Base-by-base conservation (phyloP, 2,329 filamentous ascomycete genomes). In the Bipolaris victoriae region DNA sequence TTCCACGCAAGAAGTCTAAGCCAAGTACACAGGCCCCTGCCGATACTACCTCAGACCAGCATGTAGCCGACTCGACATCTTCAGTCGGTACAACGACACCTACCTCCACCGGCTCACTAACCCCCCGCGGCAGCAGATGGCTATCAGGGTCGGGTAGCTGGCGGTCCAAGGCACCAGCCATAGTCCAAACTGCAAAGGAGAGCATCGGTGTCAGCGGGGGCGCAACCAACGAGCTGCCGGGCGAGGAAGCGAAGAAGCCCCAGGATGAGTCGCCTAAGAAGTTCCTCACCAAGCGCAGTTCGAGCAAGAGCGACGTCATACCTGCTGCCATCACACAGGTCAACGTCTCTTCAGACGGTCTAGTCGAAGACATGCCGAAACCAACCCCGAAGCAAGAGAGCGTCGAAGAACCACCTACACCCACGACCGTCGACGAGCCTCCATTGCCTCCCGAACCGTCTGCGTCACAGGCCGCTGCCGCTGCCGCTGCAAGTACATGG, bases 101-200 rank as follows among this genome's bases (percentile, higher is more conserved):
- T 10, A 57, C 66, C 4, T 58, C 65, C 3, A 44, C 61, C 35
- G 64, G 54, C 59, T 61, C 51, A 39, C 65, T 57, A 33, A 70
- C 57, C 55, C 66, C 63, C 52, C 69, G 62, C 6, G 68, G 69
- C 50, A 67, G 62, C 50, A 79, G 75, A 66, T 82, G 80, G 80
- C 79, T 81, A 54, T 72, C 75, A 44, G 74, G 75, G 37, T 60
- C 63, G 6, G 76, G 78, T 33, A 81, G 78, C 49, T 80, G 79
- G 80, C 73, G 76, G 6, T 72, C 75, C 24, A 83, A 82, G 67
- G 78, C 80, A 10, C 76, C 77, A 10, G 76, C 80, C 1, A 75
- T 80, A 7, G 79, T 80, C n/a, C 75, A 79, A 63, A 78, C 80
- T 7, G 78, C 78, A 7, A 74, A 73, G 24, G 79, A 82, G 63